A percentile compares a stretch with the other conserved stretches of the same genome.
Evolutionary conservation across 179 eudicot species (phyloP).

Genomic region (Sideroxylon spinosum): DNA sequence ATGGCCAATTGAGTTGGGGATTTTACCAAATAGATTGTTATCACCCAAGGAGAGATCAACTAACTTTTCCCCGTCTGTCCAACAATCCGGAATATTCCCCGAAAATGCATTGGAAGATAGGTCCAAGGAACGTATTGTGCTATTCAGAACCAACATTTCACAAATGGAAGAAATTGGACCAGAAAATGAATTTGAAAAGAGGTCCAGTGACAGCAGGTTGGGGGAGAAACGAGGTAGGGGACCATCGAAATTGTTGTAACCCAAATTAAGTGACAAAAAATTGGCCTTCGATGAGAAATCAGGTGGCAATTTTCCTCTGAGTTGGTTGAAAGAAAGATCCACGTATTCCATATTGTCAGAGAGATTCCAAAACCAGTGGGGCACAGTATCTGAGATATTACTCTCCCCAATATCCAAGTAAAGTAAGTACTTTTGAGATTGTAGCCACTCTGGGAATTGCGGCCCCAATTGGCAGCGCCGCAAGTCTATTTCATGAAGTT

Average conservation of each 20-base stretch:
- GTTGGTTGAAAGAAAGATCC: neutral
- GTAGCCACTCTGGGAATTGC: conserved; percentile 1
- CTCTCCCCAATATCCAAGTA: neutral
- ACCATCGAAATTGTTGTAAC: neutral
- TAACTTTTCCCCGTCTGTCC: neutral
- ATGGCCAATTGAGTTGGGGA: neutral
- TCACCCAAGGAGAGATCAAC: neutral
- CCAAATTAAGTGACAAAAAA: neutral
- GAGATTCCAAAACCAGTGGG: conserved; percentile 9
- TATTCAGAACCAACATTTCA: neutral
- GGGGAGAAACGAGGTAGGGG: conserved; percentile 6
- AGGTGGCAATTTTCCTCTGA: neutral
- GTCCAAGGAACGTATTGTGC: neutral
- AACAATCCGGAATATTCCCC: neutral
- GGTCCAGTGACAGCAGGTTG: neutral
- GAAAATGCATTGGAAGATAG: neutral
- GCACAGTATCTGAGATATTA: neutral
- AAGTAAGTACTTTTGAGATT: neutral
- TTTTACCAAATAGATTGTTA: neutral
- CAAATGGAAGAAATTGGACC: neutral
- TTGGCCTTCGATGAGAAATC: neutral
- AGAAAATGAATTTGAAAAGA: neutral
- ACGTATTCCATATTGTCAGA: neutral
- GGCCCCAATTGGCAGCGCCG: neutral
- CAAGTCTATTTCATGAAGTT: neutral